These are phyloP conservation scores for Microascus cirrosus DNA, from an alignment of 2,329 filamentous ascomycete genomes.

Conservation along the genomic window DNA sequence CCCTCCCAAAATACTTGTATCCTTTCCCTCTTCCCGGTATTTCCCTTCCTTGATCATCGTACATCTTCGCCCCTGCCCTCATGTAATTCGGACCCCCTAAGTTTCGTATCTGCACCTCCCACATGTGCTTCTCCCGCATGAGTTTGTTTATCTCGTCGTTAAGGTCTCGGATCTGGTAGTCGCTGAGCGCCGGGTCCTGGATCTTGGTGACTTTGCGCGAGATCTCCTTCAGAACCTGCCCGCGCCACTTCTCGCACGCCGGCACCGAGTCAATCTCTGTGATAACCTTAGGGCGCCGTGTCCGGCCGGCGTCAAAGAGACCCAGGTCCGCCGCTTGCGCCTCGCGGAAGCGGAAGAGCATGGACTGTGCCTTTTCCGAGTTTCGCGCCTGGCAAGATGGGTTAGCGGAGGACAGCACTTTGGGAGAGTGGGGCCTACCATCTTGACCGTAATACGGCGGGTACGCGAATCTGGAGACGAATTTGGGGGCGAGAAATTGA, in stretches of 20 bases:
- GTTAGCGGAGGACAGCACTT: background rate
- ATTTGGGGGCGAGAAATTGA: background rate
- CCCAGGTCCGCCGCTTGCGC: constrained; percentile 92
- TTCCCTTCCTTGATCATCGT: constrained; percentile 63
- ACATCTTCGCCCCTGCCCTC: constrained; percentile 58
- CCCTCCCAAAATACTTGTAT: constrained; percentile 89
- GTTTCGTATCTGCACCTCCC: constrained; percentile 94
- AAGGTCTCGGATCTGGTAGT: constrained; percentile 94
- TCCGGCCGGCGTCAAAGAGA: constrained; percentile 86
- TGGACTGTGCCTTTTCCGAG: constrained; percentile 96
- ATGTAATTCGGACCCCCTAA: constrained; percentile 97
- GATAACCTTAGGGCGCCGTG: constrained; percentile 83
- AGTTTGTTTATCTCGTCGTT: constrained; percentile 99
- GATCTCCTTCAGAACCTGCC: constrained; percentile 94
- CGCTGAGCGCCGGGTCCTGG: constrained; percentile 80
- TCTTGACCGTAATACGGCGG: constrained; percentile 2
- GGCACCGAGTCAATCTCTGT: constrained; percentile 77
- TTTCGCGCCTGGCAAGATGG: constrained; percentile 63
- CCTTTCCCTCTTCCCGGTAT: constrained; percentile 71
- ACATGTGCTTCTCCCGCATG: constrained; percentile 98
- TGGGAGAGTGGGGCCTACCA: constrained; percentile 2
- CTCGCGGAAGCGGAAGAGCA: constrained; percentile 99
- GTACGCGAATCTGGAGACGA: background rate
- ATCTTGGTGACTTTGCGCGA: constrained; percentile 94
- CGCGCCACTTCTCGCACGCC: constrained; percentile 92